Evolutionary conservation across 139 green algal species (phyloP), one percentile per base, ranked within the genome.

Genomic region (Raphidocelis subcapitata): DNA sequence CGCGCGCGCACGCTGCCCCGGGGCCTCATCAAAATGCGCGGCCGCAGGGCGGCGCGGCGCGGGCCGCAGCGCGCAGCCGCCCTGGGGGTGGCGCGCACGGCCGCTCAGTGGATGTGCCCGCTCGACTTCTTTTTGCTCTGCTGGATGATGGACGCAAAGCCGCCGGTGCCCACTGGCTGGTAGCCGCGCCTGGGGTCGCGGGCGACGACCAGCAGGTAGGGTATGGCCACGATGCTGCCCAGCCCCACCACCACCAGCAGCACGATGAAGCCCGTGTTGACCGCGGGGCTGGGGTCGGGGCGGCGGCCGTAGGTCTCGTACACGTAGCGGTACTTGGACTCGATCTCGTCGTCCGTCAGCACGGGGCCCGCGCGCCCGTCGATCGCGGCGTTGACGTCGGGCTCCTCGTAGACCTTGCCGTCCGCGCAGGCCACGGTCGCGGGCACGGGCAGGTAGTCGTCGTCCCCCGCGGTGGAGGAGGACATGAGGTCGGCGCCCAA

Each of bases 261-360:
- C 36, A 87, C 71, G 24, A 90, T 79, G 72, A 90, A 85, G 1
- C 72, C 82, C 73, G 86, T 85, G 74, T 87, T 87, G 29, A 90
- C 74, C 24, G 77, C 80, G 18, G 81, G 84, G 72, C 72, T 84
- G 54, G 84, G 84, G 1, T 89, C 84, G 3, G 84, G 55, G 5
- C 62, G 64, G 28, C 37, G 60, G 12, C 60, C 66, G 46, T 85
- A 85, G 65, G 79, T 82, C 37, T 85, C 74, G 65, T 86, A 89
- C 29, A 89, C 77, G 37, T 81, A 36, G 33, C 69, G 57, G 64
- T 87, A 87, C 76, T 83, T 87, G 18, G 67, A 76, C 67, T 89
- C 81, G 41, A 84, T 84, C 63, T 89, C 84, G 2, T 81, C 73
- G n/a, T 82, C 64, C 2, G 80, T 88, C 1, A 88, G 67, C 1